Evolutionary conservation across 441 rosid species (phyloP), one percentile per base, ranked within the genome.

Genomic region (Bocquillonia castaneifolia): DNA sequence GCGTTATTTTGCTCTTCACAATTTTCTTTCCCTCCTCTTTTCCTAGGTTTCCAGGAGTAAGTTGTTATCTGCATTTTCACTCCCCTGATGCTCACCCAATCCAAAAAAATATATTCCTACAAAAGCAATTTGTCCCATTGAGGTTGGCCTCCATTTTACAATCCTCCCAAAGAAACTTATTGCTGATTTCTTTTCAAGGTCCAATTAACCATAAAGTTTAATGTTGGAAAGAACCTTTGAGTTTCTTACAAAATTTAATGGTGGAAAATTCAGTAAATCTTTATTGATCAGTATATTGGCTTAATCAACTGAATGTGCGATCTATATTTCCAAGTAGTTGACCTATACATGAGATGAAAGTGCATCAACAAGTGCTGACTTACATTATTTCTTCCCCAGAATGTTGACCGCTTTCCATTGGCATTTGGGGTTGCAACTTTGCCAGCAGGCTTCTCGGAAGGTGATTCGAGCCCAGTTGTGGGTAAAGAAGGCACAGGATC

Each of bases 331-430:
- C 75, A 40, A 17, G 39, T 29, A 67, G 51, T 47, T 66, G 18
- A 23, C 9, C 8, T 2, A 50, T 63, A 50, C n/a, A 66, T 53
- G 44, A 12, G 25, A 67, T n/a, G 65, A 71, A 22, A 64, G 64
- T 67, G 62, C 64, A 74, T 71, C 29, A 57, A 65, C 9, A 66
- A 66, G 63, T 32, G 39, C 55, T 36, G 55, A 84, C 97, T 78
- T 79, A 94, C 99, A 78, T 74, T 80, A 77, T 86, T 86, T 82
- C 97, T 90, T 76, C 96, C 93, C 97, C 97, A 91, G 76, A 94
- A 87, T 72, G 92, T 71, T 76, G 96, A 76, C 47, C 93, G 83
- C 82, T 89, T 90, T 53, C 85, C 53, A 66, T 79, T 84, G 75
- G 63, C 71, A 79, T 81, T 85, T 58, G 97, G 83, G 64, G 86